A percentile compares a stretch with the other conserved stretches of the same genome.
Evolutionary conservation across 2,329 filamentous ascomycete genomes (phyloP).

Genomic region (Clarireedia homoeocarpa): DNA sequence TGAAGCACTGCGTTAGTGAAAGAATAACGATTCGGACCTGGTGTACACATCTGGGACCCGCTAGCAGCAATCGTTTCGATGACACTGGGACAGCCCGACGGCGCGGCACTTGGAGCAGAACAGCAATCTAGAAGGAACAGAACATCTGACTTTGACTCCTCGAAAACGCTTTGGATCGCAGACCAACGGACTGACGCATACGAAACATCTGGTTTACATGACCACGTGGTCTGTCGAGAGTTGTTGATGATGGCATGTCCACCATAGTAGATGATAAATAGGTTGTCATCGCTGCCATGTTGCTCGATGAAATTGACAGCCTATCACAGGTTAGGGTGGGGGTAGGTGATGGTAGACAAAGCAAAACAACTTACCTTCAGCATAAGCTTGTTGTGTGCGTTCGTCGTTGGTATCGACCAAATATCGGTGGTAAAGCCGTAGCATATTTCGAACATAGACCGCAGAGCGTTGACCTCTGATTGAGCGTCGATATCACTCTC

Average conservation of each 20-base stretch:
- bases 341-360: background rate
- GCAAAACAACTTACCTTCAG: slow-evolving; percentile 9
- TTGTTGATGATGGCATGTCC: slow-evolving; percentile 19
- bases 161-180: slow-evolving; percentile 19
- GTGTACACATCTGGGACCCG: slow-evolving; percentile 13
- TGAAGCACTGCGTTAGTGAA: slow-evolving; percentile 18
- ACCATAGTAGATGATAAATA: slow-evolving; percentile 22
- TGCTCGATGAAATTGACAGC: slow-evolving; percentile 18
- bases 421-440: slow-evolving; percentile 20
- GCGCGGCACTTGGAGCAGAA: slow-evolving; percentile 15
- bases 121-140: slow-evolving; percentile 18
- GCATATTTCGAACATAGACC: slow-evolving; percentile 14
- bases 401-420: slow-evolving; percentile 20
- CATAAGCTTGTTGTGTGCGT: slow-evolving; percentile 21
- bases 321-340: slow-evolving; percentile 5
- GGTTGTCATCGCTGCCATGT: slow-evolving; percentile 13
- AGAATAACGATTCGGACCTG: slow-evolving; percentile 13
- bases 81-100: slow-evolving; percentile 8
- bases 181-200: slow-evolving; percentile 18
- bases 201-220: slow-evolving; percentile 5
- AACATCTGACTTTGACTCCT: slow-evolving; percentile 15
- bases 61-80: slow-evolving; percentile 19
- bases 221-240: slow-evolving; percentile 18
- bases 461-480: slow-evolving; percentile 16
- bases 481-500: slow-evolving; percentile 17